phyloP scores from a whole-genome alignment of 1,139 yeast genomes.

The Pichia sp. region DNA sequence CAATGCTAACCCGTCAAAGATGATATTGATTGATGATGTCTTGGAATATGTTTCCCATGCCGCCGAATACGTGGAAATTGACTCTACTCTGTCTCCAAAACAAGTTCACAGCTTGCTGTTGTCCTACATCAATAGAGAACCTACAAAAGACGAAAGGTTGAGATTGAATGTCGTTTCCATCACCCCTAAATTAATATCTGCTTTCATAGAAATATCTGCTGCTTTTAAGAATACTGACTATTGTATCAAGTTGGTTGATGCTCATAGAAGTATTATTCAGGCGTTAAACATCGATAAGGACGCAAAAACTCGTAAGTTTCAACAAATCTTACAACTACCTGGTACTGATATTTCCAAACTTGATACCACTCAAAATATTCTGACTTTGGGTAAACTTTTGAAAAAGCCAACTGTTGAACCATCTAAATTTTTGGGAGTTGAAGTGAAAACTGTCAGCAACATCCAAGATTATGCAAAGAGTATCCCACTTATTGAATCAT shows the following conservation, averaged over 20 bases:
- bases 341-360: conserved; percentile 47
- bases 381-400: conserved; percentile 64
- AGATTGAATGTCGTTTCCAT: conserved; percentile 57
- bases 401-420: conserved; percentile 54
- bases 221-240: conserved; percentile 72
- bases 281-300: conserved; percentile 58
- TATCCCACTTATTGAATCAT: conserved; percentile 66
- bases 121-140: conserved; percentile 53
- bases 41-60: conserved; percentile 61
- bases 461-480: conserved; percentile 58
- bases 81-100: conserved; percentile 38
- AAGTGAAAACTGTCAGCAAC: conserved; percentile 36
- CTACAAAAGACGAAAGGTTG: conserved; percentile 28
- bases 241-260: conserved; percentile 55
- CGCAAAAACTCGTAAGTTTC: conserved; percentile 54
- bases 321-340: conserved; percentile 64
- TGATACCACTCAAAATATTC: conserved; percentile 41
- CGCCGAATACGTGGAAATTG: conserved; percentile 51
- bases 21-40: conserved; percentile 54
- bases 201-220: conserved; percentile 76
- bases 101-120: conserved; percentile 50
- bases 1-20: conserved; percentile 73
- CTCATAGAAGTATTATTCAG: conserved; percentile 71
- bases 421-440: conserved; percentile 39
- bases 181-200: conserved; percentile 64